Evolutionary conservation across 306 rosid species (phyloP).

Genomic region (Trichosanthes cucumerina): DNA sequence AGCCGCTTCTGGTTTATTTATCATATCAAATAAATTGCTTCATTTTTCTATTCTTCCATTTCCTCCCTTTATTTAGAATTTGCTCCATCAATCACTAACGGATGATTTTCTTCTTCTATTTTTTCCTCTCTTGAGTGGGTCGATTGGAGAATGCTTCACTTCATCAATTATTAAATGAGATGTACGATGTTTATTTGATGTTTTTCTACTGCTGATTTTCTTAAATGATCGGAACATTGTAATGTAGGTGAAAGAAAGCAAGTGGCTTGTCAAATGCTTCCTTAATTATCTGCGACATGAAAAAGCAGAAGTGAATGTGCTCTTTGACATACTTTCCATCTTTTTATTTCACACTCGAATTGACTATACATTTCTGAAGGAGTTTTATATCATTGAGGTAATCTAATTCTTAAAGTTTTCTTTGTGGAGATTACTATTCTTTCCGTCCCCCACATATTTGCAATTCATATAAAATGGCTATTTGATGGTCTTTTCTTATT

Average conservation of each 20-base stretch:
- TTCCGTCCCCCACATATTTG: not conserved
- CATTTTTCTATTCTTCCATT: not conserved
- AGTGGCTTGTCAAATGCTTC: constrained; percentile 98
- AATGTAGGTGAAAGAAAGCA: constrained; percentile 95
- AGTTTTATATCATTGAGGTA: constrained; percentile 96
- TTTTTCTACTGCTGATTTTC: not conserved
- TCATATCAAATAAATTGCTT: not conserved
- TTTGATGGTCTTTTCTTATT: not conserved
- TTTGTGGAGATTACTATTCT: constrained; percentile 9
- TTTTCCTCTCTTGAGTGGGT: not conserved
- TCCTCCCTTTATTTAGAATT: not conserved
- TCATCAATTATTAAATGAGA: not conserved
- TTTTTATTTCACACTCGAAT: constrained; percentile 84
- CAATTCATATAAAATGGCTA: not conserved
- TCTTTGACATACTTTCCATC: constrained; percentile 90
- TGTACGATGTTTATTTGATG: not conserved
- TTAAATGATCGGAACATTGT: constrained; percentile 8
- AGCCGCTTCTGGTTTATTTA: not conserved
- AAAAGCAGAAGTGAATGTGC: constrained; percentile 92
- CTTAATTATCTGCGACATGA: constrained; percentile 90
- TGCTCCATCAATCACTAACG: not conserved
- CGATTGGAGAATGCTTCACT: not conserved
- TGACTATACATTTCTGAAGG: constrained; percentile 93
- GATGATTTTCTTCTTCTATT: not conserved
- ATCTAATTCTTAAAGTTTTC: constrained; percentile 7